These are phyloP conservation scores for Dictyostelium capitatum DNA, from an alignment of 78 protist species.

Conservation along the genomic window DNA sequence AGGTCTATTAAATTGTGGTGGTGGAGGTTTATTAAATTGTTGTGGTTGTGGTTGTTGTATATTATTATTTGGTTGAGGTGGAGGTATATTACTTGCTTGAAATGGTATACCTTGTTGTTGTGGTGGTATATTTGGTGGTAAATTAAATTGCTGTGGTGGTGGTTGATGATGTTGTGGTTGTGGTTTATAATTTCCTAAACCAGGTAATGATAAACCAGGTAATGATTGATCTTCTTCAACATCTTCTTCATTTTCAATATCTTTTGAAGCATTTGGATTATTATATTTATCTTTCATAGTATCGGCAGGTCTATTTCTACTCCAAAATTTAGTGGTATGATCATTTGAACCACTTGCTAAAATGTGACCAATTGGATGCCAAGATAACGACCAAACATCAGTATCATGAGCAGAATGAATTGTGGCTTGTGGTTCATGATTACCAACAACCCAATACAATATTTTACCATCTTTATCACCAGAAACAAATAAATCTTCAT, in stretches of 20 bases:
- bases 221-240: neutral
- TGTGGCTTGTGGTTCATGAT: conserved; percentile 81
- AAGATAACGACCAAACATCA: conserved; percentile 90
- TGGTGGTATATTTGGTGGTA: neutral
- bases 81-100: neutral
- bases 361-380: conserved; percentile 98
- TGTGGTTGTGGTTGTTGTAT: neutral
- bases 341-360: conserved; percentile 90
- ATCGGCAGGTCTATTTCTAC: conserved; percentile 88
- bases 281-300: conserved; percentile 84
- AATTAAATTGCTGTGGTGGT: neutral
- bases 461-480: conserved; percentile 95
- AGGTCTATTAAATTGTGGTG: neutral
- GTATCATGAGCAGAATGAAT: conserved; percentile 88
- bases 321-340: conserved; percentile 93
- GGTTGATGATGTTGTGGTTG: neutral
- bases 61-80: neutral
- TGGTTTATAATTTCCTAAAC: neutral
- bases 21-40: neutral
- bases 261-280: conserved; percentile 62
- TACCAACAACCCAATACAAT: conserved; percentile 88
- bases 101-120: neutral
- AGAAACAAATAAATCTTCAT: conserved; percentile 88
- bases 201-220: conserved; percentile 43
- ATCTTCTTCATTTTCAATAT: conserved; percentile 59